Evolutionary conservation across 352 stramenopile genomes (phyloP), one percentile per base, ranked within the genome.

Genomic region (Phytophthora fragariae): DNA sequence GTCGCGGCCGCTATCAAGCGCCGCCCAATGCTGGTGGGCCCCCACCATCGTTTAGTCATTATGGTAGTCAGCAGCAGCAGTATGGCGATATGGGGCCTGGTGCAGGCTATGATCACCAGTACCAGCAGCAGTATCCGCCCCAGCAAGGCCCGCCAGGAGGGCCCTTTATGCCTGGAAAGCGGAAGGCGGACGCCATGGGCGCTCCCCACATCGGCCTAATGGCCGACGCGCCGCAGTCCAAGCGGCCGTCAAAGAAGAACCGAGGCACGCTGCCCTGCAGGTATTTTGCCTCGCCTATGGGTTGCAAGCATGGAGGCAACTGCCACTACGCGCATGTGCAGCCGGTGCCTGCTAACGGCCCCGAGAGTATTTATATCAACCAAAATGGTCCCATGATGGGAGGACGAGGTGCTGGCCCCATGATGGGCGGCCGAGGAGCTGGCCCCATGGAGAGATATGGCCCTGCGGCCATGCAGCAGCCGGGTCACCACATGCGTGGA

Each of bases 241-340:
- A 92, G 71, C 84, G 82, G 37, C 64, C 70, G 6, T 72, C 72
- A 62, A 87, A 87, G 63, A 85, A 84, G 62, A 86, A 75, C 46
- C 66, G 82, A 52, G 72, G 64, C 56, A 80, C 65, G 49, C 57
- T 84, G 44, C 83, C 85, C 8, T 96, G 89, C 73, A 89, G 90
- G 55, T 94, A 91, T 74, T 94, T 93, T 80, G 63, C 65, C 50
- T 85, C 77, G 19, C 82, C 89, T 7, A 62, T 74, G 17, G 89
- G 89, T 44, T 96, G 89, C 77, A 92, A 92, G 52, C 85, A 94
- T 62, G 89, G 89, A 57, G 81, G 71, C 53, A 81, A 69, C 59
- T 96, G 89, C 68, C 76, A 90, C 56, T 96, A 85, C 65, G 68
- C 85, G 37, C 89, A 96, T 77, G 85, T 89, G 53, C 66, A 80